These are phyloP conservation scores for Ophiostoma piceae DNA, from an alignment of 2,329 filamentous ascomycete species.

Conservation along the genomic window DNA sequence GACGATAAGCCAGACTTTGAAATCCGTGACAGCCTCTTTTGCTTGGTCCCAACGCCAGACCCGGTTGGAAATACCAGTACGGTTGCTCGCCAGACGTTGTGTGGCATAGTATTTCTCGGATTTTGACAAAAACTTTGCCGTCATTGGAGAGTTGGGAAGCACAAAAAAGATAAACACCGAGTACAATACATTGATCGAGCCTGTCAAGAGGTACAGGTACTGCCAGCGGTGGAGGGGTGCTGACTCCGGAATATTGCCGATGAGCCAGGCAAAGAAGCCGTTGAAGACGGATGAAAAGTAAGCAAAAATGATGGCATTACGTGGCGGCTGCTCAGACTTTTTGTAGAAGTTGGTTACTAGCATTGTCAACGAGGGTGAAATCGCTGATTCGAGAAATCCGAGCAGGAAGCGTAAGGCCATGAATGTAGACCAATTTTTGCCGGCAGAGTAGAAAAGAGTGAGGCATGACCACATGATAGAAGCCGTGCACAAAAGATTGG, in stretches of 20 bases:
- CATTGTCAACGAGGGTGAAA: constrained; percentile 33
- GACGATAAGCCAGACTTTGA: constrained; percentile 13
- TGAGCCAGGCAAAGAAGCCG: constrained; percentile 15
- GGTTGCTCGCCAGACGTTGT: constrained; percentile 9
- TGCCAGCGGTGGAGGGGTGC: constrained; percentile 10
- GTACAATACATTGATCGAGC: constrained; percentile 11
- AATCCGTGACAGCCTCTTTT: constrained; percentile 7
- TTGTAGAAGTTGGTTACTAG: constrained; percentile 35
- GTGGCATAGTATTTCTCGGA: constrained; percentile 7
- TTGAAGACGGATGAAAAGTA: constrained; percentile 10
- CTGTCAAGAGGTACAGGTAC: constrained; percentile 13
- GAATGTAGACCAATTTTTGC: constrained; percentile 32
- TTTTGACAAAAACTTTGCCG: constrained; percentile 7
- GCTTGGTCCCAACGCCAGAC: constrained; percentile 16
- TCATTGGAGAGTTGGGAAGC: constrained; percentile 14
- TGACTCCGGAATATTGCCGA: constrained; percentile 8
- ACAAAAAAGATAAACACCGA: constrained; percentile 1
- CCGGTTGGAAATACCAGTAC: constrained; percentile 13
- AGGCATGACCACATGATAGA: constrained; percentile 33
- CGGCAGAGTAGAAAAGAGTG: constrained; percentile 31
- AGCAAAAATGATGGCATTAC: constrained; percentile 18
- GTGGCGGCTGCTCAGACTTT: constrained; percentile 21
- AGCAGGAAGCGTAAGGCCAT: constrained; percentile 33
- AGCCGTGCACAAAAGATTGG: constrained; percentile 30
- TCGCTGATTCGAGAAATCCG: constrained; percentile 33